Evolutionary conservation across 2,329 filamentous ascomycete species (phyloP).

Genomic region (Pestalotiopsis sp.): DNA sequence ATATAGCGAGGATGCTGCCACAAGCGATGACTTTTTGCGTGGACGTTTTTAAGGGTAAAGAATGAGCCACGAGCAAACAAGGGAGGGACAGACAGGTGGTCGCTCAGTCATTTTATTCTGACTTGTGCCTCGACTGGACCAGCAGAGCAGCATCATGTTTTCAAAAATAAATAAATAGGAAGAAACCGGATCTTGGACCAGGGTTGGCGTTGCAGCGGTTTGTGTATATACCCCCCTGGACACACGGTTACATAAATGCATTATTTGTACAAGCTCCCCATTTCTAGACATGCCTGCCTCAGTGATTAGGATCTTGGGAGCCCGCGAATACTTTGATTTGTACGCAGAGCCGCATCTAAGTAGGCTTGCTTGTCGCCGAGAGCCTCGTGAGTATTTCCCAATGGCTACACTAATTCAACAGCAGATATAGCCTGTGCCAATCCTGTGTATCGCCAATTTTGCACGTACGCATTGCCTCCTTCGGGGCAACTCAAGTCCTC

Average conservation of each 20-base stretch:
- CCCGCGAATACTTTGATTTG: too few species aligned
- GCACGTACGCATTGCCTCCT: slow-evolving; percentile 31
- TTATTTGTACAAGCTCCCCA: too few species aligned
- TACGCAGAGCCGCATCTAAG: too few species aligned
- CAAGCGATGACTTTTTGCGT: not conserved
- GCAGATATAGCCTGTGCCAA: slow-evolving; percentile 25
- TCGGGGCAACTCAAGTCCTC: slow-evolving; percentile 25
- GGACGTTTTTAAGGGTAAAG: not conserved
- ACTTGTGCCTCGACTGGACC: not conserved
- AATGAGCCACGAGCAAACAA: not conserved
- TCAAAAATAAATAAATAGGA: too few species aligned
- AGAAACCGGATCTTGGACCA: not conserved
- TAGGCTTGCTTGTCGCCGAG: too few species aligned
- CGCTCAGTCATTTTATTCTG: not conserved
- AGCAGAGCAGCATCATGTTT: too few species aligned
- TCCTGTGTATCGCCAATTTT: slow-evolving; percentile 26
- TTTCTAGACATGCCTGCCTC: too few species aligned
- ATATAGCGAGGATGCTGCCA: not conserved
- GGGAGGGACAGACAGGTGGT: not conserved
- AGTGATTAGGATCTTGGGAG: too few species aligned
- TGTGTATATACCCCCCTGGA: not conserved
- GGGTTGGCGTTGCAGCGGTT: not conserved
- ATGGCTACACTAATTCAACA: slow-evolving; percentile 17
- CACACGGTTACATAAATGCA: too few species aligned
- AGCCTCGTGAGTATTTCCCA: too few species aligned